Percentiles rank a stretch among this genome's conserved stretches.
These are phyloP conservation scores for Pseudogymnoascus sp. DNA, from an alignment of 2,329 filamentous ascomycete genomes.

Conservation along the genomic window DNA sequence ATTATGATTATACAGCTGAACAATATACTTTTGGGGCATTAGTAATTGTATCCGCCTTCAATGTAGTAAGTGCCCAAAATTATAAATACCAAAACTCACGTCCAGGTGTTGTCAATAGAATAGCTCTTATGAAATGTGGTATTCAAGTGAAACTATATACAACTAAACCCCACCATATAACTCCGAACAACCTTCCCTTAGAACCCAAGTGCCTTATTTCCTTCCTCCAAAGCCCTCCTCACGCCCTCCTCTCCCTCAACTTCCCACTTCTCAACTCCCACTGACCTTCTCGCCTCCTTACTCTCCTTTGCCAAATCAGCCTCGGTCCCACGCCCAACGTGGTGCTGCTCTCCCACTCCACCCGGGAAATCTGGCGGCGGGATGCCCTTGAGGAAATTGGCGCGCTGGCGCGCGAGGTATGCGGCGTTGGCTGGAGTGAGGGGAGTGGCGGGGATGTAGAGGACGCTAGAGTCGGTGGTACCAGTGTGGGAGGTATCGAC, in stretches of 20 bases:
- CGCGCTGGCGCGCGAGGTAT: conserved; percentile 63
- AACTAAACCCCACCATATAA: neutral
- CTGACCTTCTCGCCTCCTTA: neutral
- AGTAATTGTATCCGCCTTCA: neutral
- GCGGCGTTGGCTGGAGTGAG: conserved; percentile 66
- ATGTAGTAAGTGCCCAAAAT: neutral
- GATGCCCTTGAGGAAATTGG: conserved; percentile 61
- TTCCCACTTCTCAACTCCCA: neutral
- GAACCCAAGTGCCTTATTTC: neutral
- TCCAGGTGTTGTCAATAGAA: neutral
- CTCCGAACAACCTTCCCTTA: neutral
- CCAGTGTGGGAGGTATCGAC: conserved; percentile 76
- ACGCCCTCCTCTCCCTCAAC: neutral
- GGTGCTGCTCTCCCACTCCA: conserved; percentile 57
- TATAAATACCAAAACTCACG: neutral
- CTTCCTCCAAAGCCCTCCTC: neutral
- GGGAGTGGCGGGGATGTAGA: conserved; percentile 86
- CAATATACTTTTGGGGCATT: neutral
- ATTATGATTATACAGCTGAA: neutral
- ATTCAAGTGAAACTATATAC: neutral
- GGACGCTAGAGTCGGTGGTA: conserved; percentile 65
- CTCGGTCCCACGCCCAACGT: conserved; percentile 37
- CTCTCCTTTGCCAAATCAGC: neutral
- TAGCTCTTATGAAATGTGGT: neutral
- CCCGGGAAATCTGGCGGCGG: conserved; percentile 66